Evolutionary conservation across 345 rosid species (phyloP), one percentile per base, ranked within the genome.

Genomic region (Rhizophora apiculata): DNA sequence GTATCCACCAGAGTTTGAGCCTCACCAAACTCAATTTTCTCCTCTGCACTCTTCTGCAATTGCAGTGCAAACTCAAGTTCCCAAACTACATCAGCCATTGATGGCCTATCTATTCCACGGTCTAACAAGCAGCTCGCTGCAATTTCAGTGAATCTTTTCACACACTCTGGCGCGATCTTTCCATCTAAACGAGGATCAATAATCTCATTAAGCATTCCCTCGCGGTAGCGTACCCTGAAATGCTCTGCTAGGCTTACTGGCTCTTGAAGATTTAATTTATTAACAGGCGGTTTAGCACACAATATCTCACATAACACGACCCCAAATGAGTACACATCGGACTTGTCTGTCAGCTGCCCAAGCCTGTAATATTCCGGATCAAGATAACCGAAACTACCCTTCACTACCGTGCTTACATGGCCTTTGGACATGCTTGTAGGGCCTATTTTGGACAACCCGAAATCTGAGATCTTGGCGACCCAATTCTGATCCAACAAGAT

Each of bases 241-340:
- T 72, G 64, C 9, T 32, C 58, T 2, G 70, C 79, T 13, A 78
- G 24, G 62, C 58, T 70, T 29, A 57, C 63, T 24, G 71, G 51
- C 62, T 60, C 32, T 13, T 68, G 48, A 0, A 34, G 43, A 27
- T 26, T 31, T 15, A 31, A 43, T 18, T 26, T 57, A 37, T 52
- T 53, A 0, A 74, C 29, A 1, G 78, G 49, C 4, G 78, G 76
- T 39, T 72, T 26, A 27, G 81, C 86, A n/a, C 89, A 83, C 13
- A 87, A 16, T 16, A 84, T 80, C 64, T 90, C 96, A 22, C 78
- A 76, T 51, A 88, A 32, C 57, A 90, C 91, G n/a, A 86, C 84
- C 3, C 89, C 91, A 20, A 87, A 90, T 1, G 91, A 90, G 66
- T 86, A 90, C 30, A 86, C 91, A 68, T 89, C 96, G 0, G 90